A percentile compares a stretch with the other conserved stretches of the same genome.
These are phyloP conservation scores for Fusarium goolgardi DNA, from an alignment of 2,329 filamentous ascomycete genomes.

Conservation along the genomic window DNA sequence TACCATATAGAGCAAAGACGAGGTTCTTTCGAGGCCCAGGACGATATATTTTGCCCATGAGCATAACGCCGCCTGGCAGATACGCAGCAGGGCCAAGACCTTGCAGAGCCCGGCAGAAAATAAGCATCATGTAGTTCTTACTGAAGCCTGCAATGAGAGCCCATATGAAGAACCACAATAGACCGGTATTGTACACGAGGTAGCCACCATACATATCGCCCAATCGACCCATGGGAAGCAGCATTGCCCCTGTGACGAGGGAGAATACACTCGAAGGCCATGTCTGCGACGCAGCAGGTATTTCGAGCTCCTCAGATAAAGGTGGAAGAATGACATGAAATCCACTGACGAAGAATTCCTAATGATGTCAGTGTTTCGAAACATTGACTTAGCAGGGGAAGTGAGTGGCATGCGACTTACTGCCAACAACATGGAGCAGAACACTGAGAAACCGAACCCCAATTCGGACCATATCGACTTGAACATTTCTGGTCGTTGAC, in stretches of 20 bases:
- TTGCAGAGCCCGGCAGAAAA: slow-evolving; percentile 78
- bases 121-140: slow-evolving; percentile 74
- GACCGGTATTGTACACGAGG: slow-evolving; percentile 68
- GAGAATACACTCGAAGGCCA: slow-evolving; percentile 75
- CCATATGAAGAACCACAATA: slow-evolving; percentile 75
- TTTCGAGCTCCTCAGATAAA: slow-evolving; percentile 69
- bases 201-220: slow-evolving; percentile 73
- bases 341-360: slow-evolving; percentile 48
- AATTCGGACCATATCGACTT: slow-evolving; percentile 43
- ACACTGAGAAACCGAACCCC: slow-evolving; percentile 41
- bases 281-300: slow-evolving; percentile 70
- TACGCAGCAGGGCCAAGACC: slow-evolving; percentile 80
- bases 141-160: slow-evolving; percentile 77
- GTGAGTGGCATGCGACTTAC: slow-evolving; percentile 22
- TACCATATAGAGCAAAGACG: slow-evolving; percentile 69
- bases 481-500: slow-evolving; percentile 43
- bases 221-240: slow-evolving; percentile 72
- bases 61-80: slow-evolving; percentile 75
- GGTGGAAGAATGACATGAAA: slow-evolving; percentile 69
- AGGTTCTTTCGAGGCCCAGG: slow-evolving; percentile 79
- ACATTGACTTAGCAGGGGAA: not conserved
- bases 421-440: slow-evolving; percentile 45
- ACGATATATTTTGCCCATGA: slow-evolving; percentile 74
- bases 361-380: slow-evolving; percentile 4
- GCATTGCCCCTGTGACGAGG: slow-evolving; percentile 64